phyloP scores from a whole-genome alignment of 1,139 yeast genomes.

The Hansenula sp. region DNA sequence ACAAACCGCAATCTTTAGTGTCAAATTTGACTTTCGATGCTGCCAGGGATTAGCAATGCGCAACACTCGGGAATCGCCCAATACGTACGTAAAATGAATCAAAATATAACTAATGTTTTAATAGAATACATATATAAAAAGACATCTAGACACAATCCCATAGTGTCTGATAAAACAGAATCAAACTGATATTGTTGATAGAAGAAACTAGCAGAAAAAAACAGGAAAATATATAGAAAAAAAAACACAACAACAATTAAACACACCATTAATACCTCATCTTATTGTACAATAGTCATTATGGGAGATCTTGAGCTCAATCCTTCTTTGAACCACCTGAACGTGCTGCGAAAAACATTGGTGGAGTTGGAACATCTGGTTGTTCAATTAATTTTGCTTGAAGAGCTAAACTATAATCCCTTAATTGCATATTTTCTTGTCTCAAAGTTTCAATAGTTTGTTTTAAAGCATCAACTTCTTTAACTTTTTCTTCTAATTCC shows the following conservation, averaged over 20 bases:
- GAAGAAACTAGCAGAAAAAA: too few relatives aligned
- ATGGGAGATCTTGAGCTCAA: not conserved
- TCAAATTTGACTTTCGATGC: too few relatives aligned
- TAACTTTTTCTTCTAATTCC: constrained; percentile 68
- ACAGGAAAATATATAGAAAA: not conserved
- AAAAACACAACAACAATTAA: not conserved
- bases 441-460: constrained; percentile 60
- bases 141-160: too few relatives aligned
- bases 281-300: not conserved
- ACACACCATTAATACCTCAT: not conserved
- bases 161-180: too few relatives aligned
- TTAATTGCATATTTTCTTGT: constrained; percentile 64
- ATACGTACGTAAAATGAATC: too few relatives aligned
- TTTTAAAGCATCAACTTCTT: constrained; percentile 53
- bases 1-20: too few relatives aligned
- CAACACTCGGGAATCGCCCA: too few relatives aligned
- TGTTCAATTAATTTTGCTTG: constrained; percentile 61
- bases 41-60: too few relatives aligned
- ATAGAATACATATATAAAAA: too few relatives aligned
- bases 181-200: too few relatives aligned
- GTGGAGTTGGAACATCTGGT: constrained; percentile 36
- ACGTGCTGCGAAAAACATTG: constrained; percentile 30
- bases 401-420: constrained; percentile 67
- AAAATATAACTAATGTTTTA: too few relatives aligned
- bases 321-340: constrained; percentile 8